Conservation (phyloP, 495 filamentous ascomycete genomes). For the Xylaria nigripes region DNA sequence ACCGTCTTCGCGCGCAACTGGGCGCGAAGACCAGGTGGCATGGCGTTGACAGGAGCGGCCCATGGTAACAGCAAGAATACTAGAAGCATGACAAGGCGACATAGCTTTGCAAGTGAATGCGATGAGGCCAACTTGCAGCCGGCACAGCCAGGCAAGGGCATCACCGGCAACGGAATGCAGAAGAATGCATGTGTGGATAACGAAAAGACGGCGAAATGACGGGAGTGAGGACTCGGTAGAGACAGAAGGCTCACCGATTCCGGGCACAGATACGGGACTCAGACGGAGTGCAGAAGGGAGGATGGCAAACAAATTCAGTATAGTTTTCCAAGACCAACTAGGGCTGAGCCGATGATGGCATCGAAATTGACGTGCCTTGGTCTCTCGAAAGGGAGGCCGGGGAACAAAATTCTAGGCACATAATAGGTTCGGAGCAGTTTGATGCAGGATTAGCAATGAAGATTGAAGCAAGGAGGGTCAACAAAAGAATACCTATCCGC, state of each 20-base stretch:
- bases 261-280: constrained; percentile 8
- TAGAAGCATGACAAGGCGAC: constrained; percentile 10
- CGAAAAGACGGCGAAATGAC: not conserved
- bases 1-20: constrained; percentile 64
- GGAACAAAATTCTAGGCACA: not conserved
- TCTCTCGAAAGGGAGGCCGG: not conserved
- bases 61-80: constrained; percentile 23
- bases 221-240: constrained; percentile 5
- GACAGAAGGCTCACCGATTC: constrained; percentile 6
- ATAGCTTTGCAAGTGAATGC: constrained; percentile 14
- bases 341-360: not conserved
- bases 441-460: not conserved
- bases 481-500: constrained; percentile 1
- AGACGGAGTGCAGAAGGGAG: constrained; percentile 1
- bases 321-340: not conserved
- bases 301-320: not conserved
- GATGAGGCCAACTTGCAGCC: constrained; percentile 24
- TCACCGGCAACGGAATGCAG: constrained; percentile 29
- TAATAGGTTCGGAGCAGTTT: not conserved
- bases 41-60: constrained; percentile 34
- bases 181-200: constrained; percentile 30
- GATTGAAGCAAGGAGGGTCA: not conserved
- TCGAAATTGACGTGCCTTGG: not conserved
- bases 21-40: constrained; percentile 43
- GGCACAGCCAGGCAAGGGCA: constrained; percentile 37